Percentiles rank a stretch among this genome's conserved stretches.
These are phyloP conservation scores for Agroathelia rolfsii DNA, from an alignment of 1,284 basidiomycete genomes.

Conservation along the genomic window DNA sequence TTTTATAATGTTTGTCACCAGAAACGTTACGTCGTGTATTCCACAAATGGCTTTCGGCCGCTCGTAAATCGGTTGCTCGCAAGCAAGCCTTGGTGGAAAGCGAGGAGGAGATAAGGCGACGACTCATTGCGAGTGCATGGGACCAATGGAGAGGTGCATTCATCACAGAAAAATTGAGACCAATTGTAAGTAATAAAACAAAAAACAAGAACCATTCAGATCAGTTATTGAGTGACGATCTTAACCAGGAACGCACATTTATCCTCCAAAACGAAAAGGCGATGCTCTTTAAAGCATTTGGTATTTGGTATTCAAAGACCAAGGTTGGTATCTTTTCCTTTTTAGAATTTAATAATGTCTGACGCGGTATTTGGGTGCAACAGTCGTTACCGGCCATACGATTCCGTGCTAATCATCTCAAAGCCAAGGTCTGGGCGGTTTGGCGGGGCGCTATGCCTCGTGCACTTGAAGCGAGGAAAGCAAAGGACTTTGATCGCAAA, in stretches of 20 bases:
- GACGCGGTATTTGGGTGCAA: conserved; percentile 8
- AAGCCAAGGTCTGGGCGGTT: conserved; percentile 47
- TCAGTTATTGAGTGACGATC: conserved; percentile 5
- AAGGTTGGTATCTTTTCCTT: conserved; percentile 32
- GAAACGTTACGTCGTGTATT: conserved; percentile 62
- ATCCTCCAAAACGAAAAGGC: conserved; percentile 47
- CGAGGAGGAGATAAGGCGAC: conserved; percentile 50
- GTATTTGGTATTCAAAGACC: conserved; percentile 64
- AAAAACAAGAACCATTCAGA: too few relatives aligned
- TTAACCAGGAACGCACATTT: conserved; percentile 49
- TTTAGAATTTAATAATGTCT: background rate
- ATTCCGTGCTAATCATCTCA: conserved; percentile 53
- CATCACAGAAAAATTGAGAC: conserved; percentile 48
- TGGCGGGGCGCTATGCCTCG: conserved; percentile 66
- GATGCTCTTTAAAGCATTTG: conserved; percentile 53
- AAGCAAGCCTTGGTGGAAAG: conserved; percentile 46
- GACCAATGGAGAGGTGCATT: conserved; percentile 69
- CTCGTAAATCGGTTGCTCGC: conserved; percentile 47
- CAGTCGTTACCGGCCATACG: conserved; percentile 69
- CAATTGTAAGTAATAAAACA: conserved; percentile 41
- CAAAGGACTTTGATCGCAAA: conserved; percentile 48
- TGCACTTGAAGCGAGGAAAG: conserved; percentile 52
- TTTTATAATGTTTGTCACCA: conserved; percentile 19
- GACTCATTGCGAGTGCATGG: conserved; percentile 46
- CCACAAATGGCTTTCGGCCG: conserved; percentile 53